Evolutionary conservation across 2,329 filamentous ascomycete species (phyloP), one percentile per base, ranked within the genome.

Genomic region (Podosphaera leucotricha): DNA sequence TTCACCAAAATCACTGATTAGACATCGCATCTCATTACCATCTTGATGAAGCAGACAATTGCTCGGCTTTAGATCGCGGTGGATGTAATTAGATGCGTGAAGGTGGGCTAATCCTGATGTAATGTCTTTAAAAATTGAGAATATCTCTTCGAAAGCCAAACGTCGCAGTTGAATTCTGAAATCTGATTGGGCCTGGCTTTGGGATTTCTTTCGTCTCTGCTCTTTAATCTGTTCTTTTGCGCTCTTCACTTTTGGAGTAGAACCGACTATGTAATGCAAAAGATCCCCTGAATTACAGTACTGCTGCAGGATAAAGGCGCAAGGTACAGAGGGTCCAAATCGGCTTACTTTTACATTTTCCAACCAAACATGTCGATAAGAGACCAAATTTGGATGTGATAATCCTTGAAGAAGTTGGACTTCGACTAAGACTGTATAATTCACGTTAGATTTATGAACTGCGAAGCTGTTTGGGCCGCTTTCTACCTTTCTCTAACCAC

Each of bases 1-100:
- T 60, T 98, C 90, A 36, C 92, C 90, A 62, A 98, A 98, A 58
- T 98, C 90, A 58, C 87, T 95, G 46, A 98, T 92, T 15, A 98
- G 66, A 40, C 92, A 92, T 43, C 71, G 72, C 10, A 85, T 64
- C 36, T 75, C 77, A 41, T 70, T 70, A 20, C 77, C 79, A 47
- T 77, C 80, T 41, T 53, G 71, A 55, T 95, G 86, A 1, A 98
- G 64, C 2, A 98, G 68, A 54, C 92, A 98, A 54, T 98, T 98
- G 58, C 80, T 90, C 2, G 90, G 90, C 59, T 98, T 98, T 21
- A 98, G 67, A 59, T 98, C 90, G 45, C 90, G 77, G 57, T 98
- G 90, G 22, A 98, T 92, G 59, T 94, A 98, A 51, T 85, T 87
- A 52, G 87, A 82, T 2, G 71, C 71, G 55, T 98, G 90, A 0